These are phyloP conservation scores for Aristolochia fimbriata DNA, from an alignment of 164 flowering plant genomes.

Conservation along the genomic window DNA sequence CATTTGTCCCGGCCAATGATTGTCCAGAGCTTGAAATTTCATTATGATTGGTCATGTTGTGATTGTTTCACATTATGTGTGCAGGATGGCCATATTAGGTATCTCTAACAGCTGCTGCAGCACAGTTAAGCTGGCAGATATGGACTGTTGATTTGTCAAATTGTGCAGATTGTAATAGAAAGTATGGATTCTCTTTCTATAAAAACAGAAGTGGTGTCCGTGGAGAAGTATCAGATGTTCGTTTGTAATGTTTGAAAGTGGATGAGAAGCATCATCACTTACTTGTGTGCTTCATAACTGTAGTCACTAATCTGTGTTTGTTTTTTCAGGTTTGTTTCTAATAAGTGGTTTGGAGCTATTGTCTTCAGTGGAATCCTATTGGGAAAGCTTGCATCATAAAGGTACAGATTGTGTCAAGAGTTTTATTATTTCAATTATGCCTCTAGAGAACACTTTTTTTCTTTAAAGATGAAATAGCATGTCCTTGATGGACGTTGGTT, in stretches of 20 bases:
- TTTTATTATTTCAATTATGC: too few species aligned
- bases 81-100: constrained; percentile 90
- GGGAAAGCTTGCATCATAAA: constrained; percentile 47
- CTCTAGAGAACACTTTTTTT: too few species aligned
- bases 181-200: constrained; percentile 32
- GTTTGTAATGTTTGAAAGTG: neutral
- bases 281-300: too few species aligned
- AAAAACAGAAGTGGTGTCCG: neutral
- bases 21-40: neutral
- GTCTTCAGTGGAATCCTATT: constrained; percentile 59
- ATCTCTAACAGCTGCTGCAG: constrained; percentile 57
- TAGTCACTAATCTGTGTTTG: neutral
- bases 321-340: constrained; percentile 73
- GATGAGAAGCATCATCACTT: neutral
- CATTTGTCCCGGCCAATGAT: neutral
- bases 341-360: constrained; percentile 94
- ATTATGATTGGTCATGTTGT: neutral
- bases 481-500: too few species aligned
- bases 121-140: constrained; percentile 90
- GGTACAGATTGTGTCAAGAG: neutral
- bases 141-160: constrained; percentile 67
- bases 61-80: constrained; percentile 3
- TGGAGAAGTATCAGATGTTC: neutral
- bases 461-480: too few species aligned
- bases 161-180: constrained; percentile 84